These are phyloP conservation scores for Aspergillus oerlinghausenensis DNA, from an alignment of 2,329 filamentous ascomycete genomes.

Conservation along the genomic window DNA sequence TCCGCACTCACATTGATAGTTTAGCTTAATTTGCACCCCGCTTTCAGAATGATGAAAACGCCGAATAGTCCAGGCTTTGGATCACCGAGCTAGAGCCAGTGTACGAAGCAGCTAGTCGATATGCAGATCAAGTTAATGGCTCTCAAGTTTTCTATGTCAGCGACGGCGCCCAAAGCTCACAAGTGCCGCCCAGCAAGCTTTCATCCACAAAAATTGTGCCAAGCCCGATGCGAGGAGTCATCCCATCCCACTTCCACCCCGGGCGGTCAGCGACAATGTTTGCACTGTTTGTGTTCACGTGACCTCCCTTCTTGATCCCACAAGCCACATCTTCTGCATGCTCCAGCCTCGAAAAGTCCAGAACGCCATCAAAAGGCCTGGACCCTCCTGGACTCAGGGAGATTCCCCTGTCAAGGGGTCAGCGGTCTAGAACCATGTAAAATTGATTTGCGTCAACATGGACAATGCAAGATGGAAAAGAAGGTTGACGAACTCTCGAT, in stretches of 20 bases:
- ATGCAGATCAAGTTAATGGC: neutral
- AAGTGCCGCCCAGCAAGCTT: conserved; percentile 3
- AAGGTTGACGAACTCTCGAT: neutral
- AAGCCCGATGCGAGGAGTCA: conserved; percentile 21
- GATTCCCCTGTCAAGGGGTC: conserved; percentile 14
- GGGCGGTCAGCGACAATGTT: conserved; percentile 9
- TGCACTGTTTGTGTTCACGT: conserved; percentile 8
- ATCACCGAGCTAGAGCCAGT: neutral
- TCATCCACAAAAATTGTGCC: conserved; percentile 29
- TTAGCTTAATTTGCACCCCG: neutral
- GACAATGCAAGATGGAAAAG: neutral
- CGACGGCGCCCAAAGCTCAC: neutral
- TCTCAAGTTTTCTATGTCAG: neutral
- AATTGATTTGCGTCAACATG: neutral
- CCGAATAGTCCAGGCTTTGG: neutral
- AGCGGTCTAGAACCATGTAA: conserved; percentile 25
- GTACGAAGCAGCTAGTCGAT: neutral
- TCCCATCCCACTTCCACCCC: conserved; percentile 16
- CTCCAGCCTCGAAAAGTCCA: conserved; percentile 23
- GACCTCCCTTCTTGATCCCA: conserved; percentile 8
- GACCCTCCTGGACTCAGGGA: conserved; percentile 24
- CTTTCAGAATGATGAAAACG: neutral
- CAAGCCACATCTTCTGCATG: conserved; percentile 1
- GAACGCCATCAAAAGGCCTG: conserved; percentile 24
- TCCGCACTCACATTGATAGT: conserved; percentile 4